A percentile compares a stretch with the other conserved stretches of the same genome.
These are phyloP conservation scores for Apophysomyces trapeziformis DNA, from an alignment of 371 early-diverging fungal genomes.

Conservation along the genomic window DNA sequence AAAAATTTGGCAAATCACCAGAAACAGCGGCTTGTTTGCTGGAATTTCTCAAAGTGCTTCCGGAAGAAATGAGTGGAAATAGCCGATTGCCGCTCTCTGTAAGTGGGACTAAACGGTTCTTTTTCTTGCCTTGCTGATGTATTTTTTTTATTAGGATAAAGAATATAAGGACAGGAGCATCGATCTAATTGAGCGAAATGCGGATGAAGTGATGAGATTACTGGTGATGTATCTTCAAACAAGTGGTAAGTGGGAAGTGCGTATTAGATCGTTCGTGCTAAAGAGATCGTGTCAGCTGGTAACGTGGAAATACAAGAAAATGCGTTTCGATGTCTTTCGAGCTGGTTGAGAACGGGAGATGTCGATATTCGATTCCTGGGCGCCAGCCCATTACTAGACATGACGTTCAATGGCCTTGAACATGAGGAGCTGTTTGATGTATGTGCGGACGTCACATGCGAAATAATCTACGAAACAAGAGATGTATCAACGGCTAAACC, in stretches of 20 bases:
- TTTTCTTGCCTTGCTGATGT: background rate
- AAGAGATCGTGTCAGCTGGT: slow-evolving; percentile 31
- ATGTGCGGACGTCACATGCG: slow-evolving; percentile 83
- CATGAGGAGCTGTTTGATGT: slow-evolving; percentile 78
- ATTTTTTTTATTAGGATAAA: slow-evolving; percentile 49
- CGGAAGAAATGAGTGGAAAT: slow-evolving; percentile 84
- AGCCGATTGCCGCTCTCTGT: slow-evolving; percentile 67
- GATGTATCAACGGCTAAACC: slow-evolving; percentile 60
- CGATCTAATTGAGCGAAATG: slow-evolving; percentile 68
- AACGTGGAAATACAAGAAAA: slow-evolving; percentile 61
- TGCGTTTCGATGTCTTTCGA: slow-evolving; percentile 75
- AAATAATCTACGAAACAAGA: slow-evolving; percentile 77
- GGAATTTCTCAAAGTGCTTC: slow-evolving; percentile 83
- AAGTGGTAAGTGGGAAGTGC: slow-evolving; percentile 51
- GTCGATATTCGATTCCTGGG: slow-evolving; percentile 67
- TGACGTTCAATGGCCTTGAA: slow-evolving; percentile 77
- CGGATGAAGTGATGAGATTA: slow-evolving; percentile 66
- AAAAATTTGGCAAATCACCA: slow-evolving; percentile 60
- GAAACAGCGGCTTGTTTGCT: slow-evolving; percentile 67
- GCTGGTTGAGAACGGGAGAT: slow-evolving; percentile 88
- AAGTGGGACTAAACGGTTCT: slow-evolving; percentile 12
- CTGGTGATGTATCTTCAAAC: slow-evolving; percentile 69
- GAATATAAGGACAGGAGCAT: slow-evolving; percentile 63
- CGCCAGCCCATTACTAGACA: slow-evolving; percentile 69
- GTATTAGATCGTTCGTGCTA: slow-evolving; percentile 5